These are phyloP conservation scores for Lentinula boryana DNA, from an alignment of 768 basidiomycete species.

Conservation along the genomic window DNA sequence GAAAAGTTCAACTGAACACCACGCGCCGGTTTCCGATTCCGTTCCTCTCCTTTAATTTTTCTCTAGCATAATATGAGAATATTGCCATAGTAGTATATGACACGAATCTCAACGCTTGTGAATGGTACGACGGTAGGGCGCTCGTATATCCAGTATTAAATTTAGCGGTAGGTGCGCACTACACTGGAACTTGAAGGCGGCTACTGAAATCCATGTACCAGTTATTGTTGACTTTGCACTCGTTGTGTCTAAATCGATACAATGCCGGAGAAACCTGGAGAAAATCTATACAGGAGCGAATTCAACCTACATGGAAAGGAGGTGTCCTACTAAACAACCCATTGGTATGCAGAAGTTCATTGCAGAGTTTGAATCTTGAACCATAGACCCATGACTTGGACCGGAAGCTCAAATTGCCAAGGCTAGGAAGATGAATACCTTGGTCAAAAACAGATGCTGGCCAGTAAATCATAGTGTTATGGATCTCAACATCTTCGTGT, in stretches of 20 bases:
- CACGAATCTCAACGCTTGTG: too few relatives aligned
- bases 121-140: too few relatives aligned
- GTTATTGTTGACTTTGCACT: neutral
- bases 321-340: neutral
- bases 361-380: neutral
- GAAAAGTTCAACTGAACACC: too few relatives aligned
- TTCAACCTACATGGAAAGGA: neutral
- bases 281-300: too few relatives aligned
- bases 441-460: neutral
- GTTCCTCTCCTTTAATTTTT: too few relatives aligned
- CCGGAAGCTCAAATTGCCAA: neutral
- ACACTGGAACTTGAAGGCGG: neutral
- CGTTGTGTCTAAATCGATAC: neutral
- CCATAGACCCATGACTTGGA: neutral
- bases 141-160: too few relatives aligned
- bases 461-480: neutral
- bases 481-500: neutral
- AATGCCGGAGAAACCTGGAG: neutral
- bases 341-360: neutral
- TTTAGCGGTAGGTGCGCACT: too few relatives aligned
- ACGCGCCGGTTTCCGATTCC: too few relatives aligned
- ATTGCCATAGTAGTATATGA: neutral
- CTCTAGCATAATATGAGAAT: too few relatives aligned
- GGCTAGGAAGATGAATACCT: neutral
- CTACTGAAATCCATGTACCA: neutral